Evolutionary conservation across 306 rosid genomes (phyloP).

Genomic region (Gynostemma pentaphyllum): DNA sequence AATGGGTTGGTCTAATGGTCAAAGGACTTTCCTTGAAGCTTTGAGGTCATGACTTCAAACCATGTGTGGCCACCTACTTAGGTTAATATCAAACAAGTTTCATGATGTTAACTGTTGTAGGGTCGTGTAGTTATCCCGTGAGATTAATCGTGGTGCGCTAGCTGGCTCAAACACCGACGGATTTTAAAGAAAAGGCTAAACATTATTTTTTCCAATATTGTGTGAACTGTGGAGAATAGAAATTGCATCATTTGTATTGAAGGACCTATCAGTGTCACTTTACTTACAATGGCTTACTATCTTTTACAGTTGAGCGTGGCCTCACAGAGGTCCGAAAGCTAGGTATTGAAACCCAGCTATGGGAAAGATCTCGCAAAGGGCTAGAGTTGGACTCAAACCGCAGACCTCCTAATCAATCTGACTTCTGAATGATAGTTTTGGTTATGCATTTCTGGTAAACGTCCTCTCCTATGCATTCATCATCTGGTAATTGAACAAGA

Average conservation of each 20-base stretch:
- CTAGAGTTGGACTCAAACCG: slow-evolving; percentile 34
- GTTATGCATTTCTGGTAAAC: not conserved
- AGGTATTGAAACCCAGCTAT: slow-evolving; percentile 65
- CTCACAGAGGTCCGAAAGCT: slow-evolving; percentile 58
- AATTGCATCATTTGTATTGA: not conserved
- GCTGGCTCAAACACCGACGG: too few relatives aligned
- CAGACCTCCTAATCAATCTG: slow-evolving; percentile 25
- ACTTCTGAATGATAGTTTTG: slow-evolving; percentile 28
- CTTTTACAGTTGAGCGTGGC: slow-evolving; percentile 70
- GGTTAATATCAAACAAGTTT: too few relatives aligned
- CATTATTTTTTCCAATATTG: too few relatives aligned
- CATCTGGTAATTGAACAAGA: not conserved
- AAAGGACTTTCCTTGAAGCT: too few relatives aligned
- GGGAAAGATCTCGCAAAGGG: slow-evolving; percentile 74
- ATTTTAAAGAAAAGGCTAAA: too few relatives aligned
- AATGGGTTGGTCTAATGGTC: too few relatives aligned
- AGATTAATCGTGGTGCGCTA: too few relatives aligned
- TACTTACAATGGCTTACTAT: not conserved
- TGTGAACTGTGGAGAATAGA: too few relatives aligned
- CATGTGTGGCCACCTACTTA: too few relatives aligned
- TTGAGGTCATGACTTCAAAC: too few relatives aligned
- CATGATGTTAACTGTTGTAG: too few relatives aligned
- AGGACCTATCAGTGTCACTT: not conserved
- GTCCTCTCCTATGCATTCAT: not conserved
- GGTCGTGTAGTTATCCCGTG: too few relatives aligned